These are phyloP conservation scores for Stylonectria norvegica DNA, from an alignment of 2,329 filamentous ascomycete genomes.

Conservation along the genomic window DNA sequence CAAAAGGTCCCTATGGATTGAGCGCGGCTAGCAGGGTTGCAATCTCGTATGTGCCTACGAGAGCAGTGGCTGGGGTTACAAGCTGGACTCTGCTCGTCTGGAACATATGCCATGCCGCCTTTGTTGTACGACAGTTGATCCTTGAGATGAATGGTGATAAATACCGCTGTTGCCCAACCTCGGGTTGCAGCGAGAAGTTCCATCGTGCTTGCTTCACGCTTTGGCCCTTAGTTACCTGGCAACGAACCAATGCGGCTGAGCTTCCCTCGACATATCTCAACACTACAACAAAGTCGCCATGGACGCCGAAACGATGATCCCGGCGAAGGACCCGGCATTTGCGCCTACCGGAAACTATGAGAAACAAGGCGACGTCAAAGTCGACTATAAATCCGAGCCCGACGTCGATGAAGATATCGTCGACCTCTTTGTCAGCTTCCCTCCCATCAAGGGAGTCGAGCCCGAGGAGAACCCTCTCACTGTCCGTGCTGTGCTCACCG, in stretches of 20 bases:
- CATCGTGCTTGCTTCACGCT: constrained; percentile 7
- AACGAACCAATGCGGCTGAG: not conserved
- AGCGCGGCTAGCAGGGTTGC: not conserved
- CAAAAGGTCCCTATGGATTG: constrained; percentile 7
- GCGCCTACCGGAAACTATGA: constrained; percentile 8
- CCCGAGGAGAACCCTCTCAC: constrained; percentile 51
- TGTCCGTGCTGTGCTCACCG: constrained; percentile 52
- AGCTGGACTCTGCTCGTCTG: not conserved
- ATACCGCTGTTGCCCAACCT: constrained; percentile 7
- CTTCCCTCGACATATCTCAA: not conserved
- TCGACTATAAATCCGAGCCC: constrained; percentile 27
- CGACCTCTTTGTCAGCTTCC: constrained; percentile 41
- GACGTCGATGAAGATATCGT: constrained; percentile 29
- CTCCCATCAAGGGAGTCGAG: constrained; percentile 37
- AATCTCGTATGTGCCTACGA: no score
- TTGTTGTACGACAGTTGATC: constrained; percentile 1
- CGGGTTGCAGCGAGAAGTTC: not conserved
- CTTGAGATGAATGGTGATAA: constrained; percentile 13
- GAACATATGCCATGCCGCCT: constrained; percentile 1
- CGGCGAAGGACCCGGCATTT: constrained; percentile 12
- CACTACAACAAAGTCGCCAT: constrained; percentile 7
- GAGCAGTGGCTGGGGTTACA: no score
- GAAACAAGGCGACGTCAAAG: constrained; percentile 25
- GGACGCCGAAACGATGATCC: constrained; percentile 17
- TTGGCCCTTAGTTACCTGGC: not conserved